Percentiles rank a stretch among this genome's conserved stretches.
These are phyloP conservation scores for Lepidium didymum DNA, from an alignment of 345 rosid genomes.

Conservation along the genomic window DNA sequence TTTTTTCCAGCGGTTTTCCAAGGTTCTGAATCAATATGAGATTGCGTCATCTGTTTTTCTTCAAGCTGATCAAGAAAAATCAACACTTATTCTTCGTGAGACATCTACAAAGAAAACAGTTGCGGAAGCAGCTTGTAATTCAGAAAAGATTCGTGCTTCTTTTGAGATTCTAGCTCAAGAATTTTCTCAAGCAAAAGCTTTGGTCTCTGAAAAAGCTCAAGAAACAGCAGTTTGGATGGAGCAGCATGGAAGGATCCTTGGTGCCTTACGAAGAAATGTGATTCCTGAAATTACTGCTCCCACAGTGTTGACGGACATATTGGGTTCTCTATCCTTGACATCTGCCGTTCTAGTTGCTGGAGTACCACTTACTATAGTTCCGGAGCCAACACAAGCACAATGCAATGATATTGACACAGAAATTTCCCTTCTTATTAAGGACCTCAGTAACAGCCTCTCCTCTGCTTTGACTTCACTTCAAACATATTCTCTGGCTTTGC, in stretches of 20 bases:
- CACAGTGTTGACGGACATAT: constrained; percentile 37
- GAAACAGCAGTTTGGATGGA: constrained; percentile 80
- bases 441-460: constrained; percentile 61
- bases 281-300: constrained; percentile 52
- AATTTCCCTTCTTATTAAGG: constrained; percentile 55
- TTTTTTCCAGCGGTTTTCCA: constrained; percentile 62
- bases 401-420: constrained; percentile 80
- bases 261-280: constrained; percentile 62
- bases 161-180: constrained; percentile 78
- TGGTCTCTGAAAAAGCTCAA: constrained; percentile 72
- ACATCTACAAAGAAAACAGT: constrained; percentile 73
- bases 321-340: constrained; percentile 59
- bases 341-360: constrained; percentile 79
- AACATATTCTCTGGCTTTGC: constrained; percentile 67
- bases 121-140: constrained; percentile 66
- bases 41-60: constrained; percentile 52
- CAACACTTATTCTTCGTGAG: constrained; percentile 61
- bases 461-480: constrained; percentile 57
- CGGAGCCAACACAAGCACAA: constrained; percentile 88
- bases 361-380: constrained; percentile 79
- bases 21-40: constrained; percentile 69
- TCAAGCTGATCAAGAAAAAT: constrained; percentile 81
- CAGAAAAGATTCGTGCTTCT: constrained; percentile 52
- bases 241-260: constrained; percentile 79
- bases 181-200: constrained; percentile 68